These are phyloP conservation scores for Neolecta irregularis DNA, from an alignment of 1,139 yeast species.

Conservation along the genomic window DNA sequence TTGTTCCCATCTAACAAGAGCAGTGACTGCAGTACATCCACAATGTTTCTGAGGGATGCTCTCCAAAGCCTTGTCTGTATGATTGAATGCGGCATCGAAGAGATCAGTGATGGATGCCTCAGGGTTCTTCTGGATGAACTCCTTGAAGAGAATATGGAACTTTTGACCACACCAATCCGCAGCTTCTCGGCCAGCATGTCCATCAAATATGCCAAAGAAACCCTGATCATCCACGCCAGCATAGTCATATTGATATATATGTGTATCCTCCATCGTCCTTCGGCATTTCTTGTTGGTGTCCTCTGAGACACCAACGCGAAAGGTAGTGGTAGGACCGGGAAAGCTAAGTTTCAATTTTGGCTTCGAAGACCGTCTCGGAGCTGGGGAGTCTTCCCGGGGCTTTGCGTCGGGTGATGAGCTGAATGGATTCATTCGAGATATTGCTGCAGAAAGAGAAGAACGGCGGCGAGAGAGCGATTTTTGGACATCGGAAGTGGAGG, in stretches of 20 bases:
- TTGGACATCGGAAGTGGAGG: too few relatives aligned
- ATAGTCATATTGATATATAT: slow-evolving; percentile 81
- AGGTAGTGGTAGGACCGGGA: slow-evolving; percentile 16
- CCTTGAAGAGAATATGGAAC: slow-evolving; percentile 51
- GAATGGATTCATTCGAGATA: too few relatives aligned
- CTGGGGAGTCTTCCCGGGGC: too few relatives aligned
- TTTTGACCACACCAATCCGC: slow-evolving; percentile 94
- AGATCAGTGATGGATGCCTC: slow-evolving; percentile 21
- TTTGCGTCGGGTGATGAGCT: too few relatives aligned
- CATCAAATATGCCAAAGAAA: slow-evolving; percentile 89
- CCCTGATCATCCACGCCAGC: slow-evolving; percentile 87
- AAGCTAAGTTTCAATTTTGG: slow-evolving; percentile 4
- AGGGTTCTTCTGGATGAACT: slow-evolving; percentile 30
- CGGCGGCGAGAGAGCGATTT: too few relatives aligned
- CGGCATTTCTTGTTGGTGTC: slow-evolving; percentile 70
- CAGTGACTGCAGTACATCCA: slow-evolving; percentile 95
- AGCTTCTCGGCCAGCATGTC: slow-evolving; percentile 90
- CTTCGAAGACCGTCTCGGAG: too few relatives aligned
- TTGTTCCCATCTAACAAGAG: slow-evolving; percentile 56
- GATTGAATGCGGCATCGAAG: slow-evolving; percentile 35
- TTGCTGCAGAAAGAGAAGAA: too few relatives aligned
- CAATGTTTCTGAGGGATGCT: slow-evolving; percentile 40
- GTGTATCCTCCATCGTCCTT: slow-evolving; percentile 92
- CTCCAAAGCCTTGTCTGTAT: slow-evolving; percentile 58
- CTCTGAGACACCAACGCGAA: slow-evolving; percentile 70